These are phyloP conservation scores for Castanospermum australe DNA, from an alignment of 306 rosid species.

Conservation along the genomic window DNA sequence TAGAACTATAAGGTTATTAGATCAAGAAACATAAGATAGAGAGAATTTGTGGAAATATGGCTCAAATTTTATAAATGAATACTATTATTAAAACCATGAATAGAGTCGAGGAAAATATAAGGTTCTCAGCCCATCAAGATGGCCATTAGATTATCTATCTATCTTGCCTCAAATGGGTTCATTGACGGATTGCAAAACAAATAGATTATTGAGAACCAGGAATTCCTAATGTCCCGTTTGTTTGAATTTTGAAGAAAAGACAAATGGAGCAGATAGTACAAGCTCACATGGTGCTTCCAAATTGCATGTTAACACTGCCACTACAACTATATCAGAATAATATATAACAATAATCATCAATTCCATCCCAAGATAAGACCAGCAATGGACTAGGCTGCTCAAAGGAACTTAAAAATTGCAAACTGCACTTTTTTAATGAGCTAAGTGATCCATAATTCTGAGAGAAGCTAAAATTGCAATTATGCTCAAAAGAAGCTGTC, in stretches of 20 bases:
- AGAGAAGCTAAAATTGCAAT: neutral
- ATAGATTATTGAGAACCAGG: neutral
- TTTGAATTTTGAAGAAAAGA: neutral
- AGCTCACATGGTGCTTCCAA: neutral
- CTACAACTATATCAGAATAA: neutral
- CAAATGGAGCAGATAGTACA: neutral
- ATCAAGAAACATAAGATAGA: neutral
- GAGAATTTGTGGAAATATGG: neutral
- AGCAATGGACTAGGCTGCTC: neutral
- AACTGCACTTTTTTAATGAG: neutral
- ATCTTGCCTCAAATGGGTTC: neutral
- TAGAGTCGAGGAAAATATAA: slow-evolving; percentile 1
- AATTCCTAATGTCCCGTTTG: neutral
- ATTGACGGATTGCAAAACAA: neutral
- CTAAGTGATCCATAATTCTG: neutral
- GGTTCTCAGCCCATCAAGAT: neutral
- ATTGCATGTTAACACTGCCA: neutral
- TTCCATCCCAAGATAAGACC: neutral
- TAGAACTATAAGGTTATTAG: neutral
- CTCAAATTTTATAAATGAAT: neutral
- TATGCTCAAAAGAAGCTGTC: neutral
- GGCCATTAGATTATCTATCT: neutral
- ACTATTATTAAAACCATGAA: neutral
- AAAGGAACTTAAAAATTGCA: neutral
- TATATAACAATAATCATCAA: neutral